A percentile compares a stretch with the other conserved stretches of the same genome.
Evolutionary conservation across 2,329 filamentous ascomycete species (phyloP).

Genomic region (Septoria petroselini): DNA sequence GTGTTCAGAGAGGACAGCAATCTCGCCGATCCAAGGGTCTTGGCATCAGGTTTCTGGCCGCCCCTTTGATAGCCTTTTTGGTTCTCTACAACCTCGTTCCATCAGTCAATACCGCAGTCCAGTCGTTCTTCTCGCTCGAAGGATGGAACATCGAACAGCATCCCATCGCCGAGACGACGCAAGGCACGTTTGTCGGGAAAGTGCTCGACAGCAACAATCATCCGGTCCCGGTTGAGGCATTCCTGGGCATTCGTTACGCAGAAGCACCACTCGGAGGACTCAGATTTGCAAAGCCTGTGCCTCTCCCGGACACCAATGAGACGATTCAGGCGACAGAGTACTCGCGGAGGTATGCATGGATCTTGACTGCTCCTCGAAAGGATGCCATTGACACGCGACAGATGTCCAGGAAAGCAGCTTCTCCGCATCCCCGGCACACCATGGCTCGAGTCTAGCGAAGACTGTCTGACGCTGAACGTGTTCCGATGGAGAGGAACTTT

Average conservation of each 20-base stretch:
- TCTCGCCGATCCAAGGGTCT: neutral
- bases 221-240: slow-evolving; percentile 32
- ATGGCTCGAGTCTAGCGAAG: slow-evolving; percentile 42
- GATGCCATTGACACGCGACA: slow-evolving; percentile 7
- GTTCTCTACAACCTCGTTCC: slow-evolving; percentile 25
- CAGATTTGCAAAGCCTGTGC: slow-evolving; percentile 53
- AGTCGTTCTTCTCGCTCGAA: slow-evolving; percentile 23
- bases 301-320: slow-evolving; percentile 37
- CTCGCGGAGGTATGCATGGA: slow-evolving; percentile 20
- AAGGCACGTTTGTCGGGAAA: slow-evolving; percentile 28
- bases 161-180: slow-evolving; percentile 20
- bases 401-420: slow-evolving; percentile 33
- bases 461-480: slow-evolving; percentile 60
- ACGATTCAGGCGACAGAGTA: slow-evolving; percentile 37
- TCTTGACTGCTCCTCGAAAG: slow-evolving; percentile 26
- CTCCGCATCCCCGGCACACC: slow-evolving; percentile 26
- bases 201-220: slow-evolving; percentile 24
- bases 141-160: slow-evolving; percentile 20
- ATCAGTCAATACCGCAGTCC: slow-evolving; percentile 20
- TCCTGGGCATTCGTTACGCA: slow-evolving; percentile 45
- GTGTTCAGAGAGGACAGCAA: neutral
- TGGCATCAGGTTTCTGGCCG: slow-evolving; percentile 16
- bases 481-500: slow-evolving; percentile 44
- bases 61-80: slow-evolving; percentile 24
- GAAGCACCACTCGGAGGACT: slow-evolving; percentile 49